Base-by-base conservation (phyloP, 805 yeast species). In the Helenozyma baotianmanensis region DNA sequence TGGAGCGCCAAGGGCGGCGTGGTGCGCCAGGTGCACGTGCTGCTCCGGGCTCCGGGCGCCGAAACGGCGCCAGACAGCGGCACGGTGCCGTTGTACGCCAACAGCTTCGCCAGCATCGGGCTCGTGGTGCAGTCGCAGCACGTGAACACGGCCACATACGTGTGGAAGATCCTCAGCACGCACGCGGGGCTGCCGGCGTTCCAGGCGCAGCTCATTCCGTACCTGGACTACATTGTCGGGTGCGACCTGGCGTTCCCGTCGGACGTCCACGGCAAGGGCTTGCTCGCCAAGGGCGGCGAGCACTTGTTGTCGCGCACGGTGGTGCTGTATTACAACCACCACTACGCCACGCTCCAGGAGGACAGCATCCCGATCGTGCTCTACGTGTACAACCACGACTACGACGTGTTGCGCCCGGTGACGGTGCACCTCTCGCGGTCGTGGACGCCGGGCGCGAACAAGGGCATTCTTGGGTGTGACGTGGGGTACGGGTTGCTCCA, bases 401-500 rank as follows among this genome's bases (percentile, higher is more conserved):
- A 78, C 50, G 92, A 90, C 53, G 71, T 82, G 10, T 80, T 87
- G 24, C 72, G 98, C 47, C 95, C 96, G 0, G 89, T 90, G 3
- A 78, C 84, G 0, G 85, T 89, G n/a, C 66, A 74, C 33, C 53
- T 67, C 27, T 63, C 72, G n/a, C 70, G 72, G n/a, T 56, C 63
- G 12, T 84, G 92, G 87, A 86, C 88, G n/a, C 44, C 46, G 9
- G 69, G 63, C 8, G 59, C 54, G 11, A 87, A 89, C 11, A 72
- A 66, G 43, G 95, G 96, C 1, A 65, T 87, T 23, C 61, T 90
- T 23, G 98, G 98, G 2, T 88, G 96, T 60, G 95, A 89, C 43
- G 94, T 90, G 13, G 97, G 97, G 0, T 89, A 88, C 50, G 98
- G 98, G 0, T 69, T 83, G 32, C 63, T 90, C 31, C 97, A 90